phyloP scores from a whole-genome alignment of 257 asterid species.

The Fraxinus quadrangulata region DNA sequence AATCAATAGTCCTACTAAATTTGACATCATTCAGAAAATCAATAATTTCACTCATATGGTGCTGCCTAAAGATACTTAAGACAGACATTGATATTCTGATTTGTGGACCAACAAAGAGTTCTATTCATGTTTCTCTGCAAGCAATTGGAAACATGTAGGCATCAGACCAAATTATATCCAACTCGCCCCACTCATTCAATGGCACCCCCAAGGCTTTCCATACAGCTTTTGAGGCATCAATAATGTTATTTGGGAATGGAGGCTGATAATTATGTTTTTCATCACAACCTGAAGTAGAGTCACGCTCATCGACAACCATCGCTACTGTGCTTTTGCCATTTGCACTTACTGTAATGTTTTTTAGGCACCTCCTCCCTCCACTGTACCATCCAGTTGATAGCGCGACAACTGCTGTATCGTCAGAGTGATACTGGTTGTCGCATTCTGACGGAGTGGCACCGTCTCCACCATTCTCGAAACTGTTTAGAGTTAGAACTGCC shows the following conservation, averaged over 20 bases:
- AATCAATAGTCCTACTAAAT: background rate
- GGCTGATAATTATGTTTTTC: conserved; percentile 29
- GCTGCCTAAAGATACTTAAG: background rate
- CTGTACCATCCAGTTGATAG: conserved; percentile 32
- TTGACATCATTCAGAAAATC: background rate
- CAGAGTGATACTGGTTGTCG: conserved; percentile 30
- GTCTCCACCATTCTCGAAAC: conserved; percentile 26
- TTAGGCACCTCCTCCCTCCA: conserved; percentile 23
- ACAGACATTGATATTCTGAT: background rate
- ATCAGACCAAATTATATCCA: conserved; percentile 19
- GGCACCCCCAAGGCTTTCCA: conserved; percentile 32
- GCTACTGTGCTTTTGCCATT: conserved; percentile 28
- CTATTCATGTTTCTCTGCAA: background rate
- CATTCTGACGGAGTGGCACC: conserved; percentile 36
- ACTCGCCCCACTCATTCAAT: conserved; percentile 17
- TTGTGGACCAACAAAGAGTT: background rate
- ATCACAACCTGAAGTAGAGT: conserved; percentile 28
- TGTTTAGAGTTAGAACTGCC: conserved; percentile 25
- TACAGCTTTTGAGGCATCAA: conserved; percentile 40
- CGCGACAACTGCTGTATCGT: conserved; percentile 28
- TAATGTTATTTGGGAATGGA: conserved; percentile 37
- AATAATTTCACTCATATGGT: background rate
- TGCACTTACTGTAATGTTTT: conserved; percentile 23
- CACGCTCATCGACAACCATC: conserved; percentile 40
- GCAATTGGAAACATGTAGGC: background rate